phyloP scores from a whole-genome alignment of 306 rosid species.

The Delonix regia region DNA sequence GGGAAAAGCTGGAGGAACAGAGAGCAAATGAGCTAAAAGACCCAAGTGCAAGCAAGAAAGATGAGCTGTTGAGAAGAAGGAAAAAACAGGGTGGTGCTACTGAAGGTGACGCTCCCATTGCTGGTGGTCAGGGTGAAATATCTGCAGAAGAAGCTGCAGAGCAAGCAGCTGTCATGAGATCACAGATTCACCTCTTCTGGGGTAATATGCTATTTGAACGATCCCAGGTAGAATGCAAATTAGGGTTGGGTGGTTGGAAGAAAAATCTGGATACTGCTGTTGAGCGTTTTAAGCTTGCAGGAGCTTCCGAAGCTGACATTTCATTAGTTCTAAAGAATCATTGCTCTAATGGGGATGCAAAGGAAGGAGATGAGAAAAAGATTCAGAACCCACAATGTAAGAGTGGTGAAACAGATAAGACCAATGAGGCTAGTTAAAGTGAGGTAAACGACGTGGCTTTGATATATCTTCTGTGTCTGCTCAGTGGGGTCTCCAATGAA shows the following conservation, averaged over 20 bases:
- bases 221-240: slow-evolving; percentile 92
- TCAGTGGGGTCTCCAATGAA: slow-evolving; percentile 36
- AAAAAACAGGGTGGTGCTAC: slow-evolving; percentile 63
- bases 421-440: slow-evolving; percentile 40
- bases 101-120: slow-evolving; percentile 66
- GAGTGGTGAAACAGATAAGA: slow-evolving; percentile 42
- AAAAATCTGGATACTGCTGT: slow-evolving; percentile 78
- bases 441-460: slow-evolving; percentile 36
- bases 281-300: slow-evolving; percentile 91
- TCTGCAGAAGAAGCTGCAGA: slow-evolving; percentile 88
- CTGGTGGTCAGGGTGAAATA: slow-evolving; percentile 58
- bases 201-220: slow-evolving; percentile 97
- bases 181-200: slow-evolving; percentile 98
- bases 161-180: slow-evolving; percentile 93
- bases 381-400: slow-evolving; percentile 29
- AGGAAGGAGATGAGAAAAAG: slow-evolving; percentile 60
- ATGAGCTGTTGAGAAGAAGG: slow-evolving; percentile 74
- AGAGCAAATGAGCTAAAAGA: slow-evolving; percentile 82
- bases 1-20: slow-evolving; percentile 97
- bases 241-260: slow-evolving; percentile 81
- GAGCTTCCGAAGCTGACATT: slow-evolving; percentile 89
- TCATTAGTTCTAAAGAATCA: slow-evolving; percentile 85
- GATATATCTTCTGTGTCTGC: slow-evolving; percentile 23
- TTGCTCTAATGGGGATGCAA: slow-evolving; percentile 72
- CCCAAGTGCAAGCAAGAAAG: slow-evolving; percentile 82